A percentile compares a stretch with the other conserved stretches of the same genome.
Evolutionary conservation across 2,329 filamentous ascomycete genomes (phyloP).

Genomic region (Basipetospora chlamydospora): DNA sequence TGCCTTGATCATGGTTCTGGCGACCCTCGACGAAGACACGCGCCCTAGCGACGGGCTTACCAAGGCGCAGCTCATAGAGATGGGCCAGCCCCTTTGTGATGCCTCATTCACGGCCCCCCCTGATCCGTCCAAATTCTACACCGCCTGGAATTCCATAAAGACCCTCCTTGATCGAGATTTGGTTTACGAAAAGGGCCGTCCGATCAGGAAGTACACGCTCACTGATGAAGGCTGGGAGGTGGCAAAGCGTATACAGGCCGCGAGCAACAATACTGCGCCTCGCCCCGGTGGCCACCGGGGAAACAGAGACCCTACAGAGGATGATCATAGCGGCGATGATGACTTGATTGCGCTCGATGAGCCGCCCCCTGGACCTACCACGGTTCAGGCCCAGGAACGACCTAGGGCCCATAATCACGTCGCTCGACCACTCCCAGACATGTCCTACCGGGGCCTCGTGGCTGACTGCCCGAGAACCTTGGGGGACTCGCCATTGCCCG

Average conservation of each 20-base stretch:
- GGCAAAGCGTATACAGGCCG: conserved; percentile 42
- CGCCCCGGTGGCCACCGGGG: conserved; percentile 1
- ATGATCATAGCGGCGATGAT: background rate
- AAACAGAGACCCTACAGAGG: background rate
- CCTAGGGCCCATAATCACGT: background rate
- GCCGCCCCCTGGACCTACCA: background rate
- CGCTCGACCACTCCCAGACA: background rate
- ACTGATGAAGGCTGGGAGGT: conserved; percentile 71
- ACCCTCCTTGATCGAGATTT: conserved; percentile 59
- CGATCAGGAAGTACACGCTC: conserved; percentile 51
- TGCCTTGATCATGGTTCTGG: conserved; percentile 53
- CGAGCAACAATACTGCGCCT: too few species aligned
- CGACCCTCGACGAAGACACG: conserved; percentile 40
- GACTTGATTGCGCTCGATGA: background rate
- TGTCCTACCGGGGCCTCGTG: conserved; percentile 1
- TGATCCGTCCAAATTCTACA: conserved; percentile 57
- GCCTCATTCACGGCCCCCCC: conserved; percentile 54
- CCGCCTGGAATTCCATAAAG: conserved; percentile 74
- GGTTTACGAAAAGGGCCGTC: conserved; percentile 56
- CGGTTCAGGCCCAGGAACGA: background rate
- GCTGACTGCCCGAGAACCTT: background rate
- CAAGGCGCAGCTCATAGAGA: conserved; percentile 53
- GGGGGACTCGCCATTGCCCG: conserved; percentile 21
- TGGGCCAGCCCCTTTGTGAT: conserved; percentile 58
- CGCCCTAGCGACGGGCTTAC: conserved; percentile 37